Percentiles rank a stretch among this genome's conserved stretches.
phyloP scores from a whole-genome alignment of 2,329 filamentous ascomycete genomes.

The Aspergillus japonicus region DNA sequence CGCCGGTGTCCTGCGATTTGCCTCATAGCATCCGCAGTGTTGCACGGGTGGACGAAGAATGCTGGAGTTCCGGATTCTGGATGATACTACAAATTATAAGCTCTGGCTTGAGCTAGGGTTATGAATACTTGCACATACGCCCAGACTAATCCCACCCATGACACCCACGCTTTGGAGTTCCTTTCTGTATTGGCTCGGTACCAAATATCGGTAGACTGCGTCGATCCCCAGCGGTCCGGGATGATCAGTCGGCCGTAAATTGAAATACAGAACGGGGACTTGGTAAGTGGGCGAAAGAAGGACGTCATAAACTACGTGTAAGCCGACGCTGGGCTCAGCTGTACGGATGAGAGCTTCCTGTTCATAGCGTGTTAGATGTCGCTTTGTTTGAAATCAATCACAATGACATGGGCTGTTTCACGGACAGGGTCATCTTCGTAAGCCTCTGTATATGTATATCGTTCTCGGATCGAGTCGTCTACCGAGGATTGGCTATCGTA shows the following conservation, averaged over 20 bases:
- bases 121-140: conserved; percentile 57
- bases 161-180: conserved; percentile 61
- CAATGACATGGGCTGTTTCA: conserved; percentile 13
- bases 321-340: conserved; percentile 34
- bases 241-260: conserved; percentile 57
- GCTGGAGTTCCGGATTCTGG: conserved; percentile 73
- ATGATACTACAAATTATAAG: conserved; percentile 66
- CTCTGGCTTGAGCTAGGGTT: conserved; percentile 26
- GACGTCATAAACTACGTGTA: conserved; percentile 68
- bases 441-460: conserved; percentile 23
- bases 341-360: conserved; percentile 45
- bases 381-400: neutral
- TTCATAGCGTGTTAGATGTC: conserved; percentile 32
- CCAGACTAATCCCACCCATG: conserved; percentile 72
- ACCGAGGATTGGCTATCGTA: conserved; percentile 14
- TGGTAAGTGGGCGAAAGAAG: conserved; percentile 73
- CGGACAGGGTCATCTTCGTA: conserved; percentile 32
- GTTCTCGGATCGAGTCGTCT: conserved; percentile 15
- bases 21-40: conserved; percentile 77
- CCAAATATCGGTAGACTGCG: conserved; percentile 67
- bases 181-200: conserved; percentile 64
- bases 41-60: conserved; percentile 92
- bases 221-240: conserved; percentile 62
- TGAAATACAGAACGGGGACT: conserved; percentile 75
- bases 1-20: conserved; percentile 51